Evolutionary conservation across 192 early-diverging fungal species (phyloP).

Genomic region (Coemansia sp.): DNA sequence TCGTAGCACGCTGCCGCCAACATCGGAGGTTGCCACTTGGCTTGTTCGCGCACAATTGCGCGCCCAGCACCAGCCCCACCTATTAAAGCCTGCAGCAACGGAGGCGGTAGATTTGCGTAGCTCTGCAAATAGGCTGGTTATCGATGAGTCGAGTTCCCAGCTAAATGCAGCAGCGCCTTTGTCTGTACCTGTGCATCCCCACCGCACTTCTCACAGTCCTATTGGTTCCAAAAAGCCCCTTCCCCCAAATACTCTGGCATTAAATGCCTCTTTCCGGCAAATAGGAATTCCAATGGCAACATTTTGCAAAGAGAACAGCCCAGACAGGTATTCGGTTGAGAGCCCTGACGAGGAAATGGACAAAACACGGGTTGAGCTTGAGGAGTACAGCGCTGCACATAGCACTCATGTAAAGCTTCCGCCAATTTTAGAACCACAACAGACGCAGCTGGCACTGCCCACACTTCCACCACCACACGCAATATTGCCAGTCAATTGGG

Average conservation of each 20-base stretch:
- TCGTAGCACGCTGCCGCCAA: slow-evolving; percentile 21
- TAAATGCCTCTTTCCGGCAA: too few relatives aligned
- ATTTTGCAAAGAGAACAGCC: neutral
- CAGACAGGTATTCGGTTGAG: neutral
- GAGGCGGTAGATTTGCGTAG: neutral
- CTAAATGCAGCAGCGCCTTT: neutral
- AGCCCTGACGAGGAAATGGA: slow-evolving; percentile 17
- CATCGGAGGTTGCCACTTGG: neutral
- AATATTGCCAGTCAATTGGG: too few relatives aligned
- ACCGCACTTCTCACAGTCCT: neutral
- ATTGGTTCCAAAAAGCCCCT: neutral
- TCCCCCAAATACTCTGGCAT: too few relatives aligned
- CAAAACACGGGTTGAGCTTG: slow-evolving; percentile 29
- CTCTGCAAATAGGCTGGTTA: too few relatives aligned
- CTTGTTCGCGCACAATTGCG: neutral
- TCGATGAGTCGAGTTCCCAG: too few relatives aligned
- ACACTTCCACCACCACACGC: slow-evolving; percentile 6
- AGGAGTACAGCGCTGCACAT: neutral
- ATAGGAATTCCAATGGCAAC: neutral
- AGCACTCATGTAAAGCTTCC: neutral
- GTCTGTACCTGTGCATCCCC: too few relatives aligned
- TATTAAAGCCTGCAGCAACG: neutral
- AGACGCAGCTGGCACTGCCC: slow-evolving; percentile 7
- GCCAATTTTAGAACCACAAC: neutral
- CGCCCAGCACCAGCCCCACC: too few relatives aligned